Percentiles rank a stretch among this genome's conserved stretches.
phyloP scores from a whole-genome alignment of 1,284 basidiomycete genomes.

The Pisolithus thermaeus region DNA sequence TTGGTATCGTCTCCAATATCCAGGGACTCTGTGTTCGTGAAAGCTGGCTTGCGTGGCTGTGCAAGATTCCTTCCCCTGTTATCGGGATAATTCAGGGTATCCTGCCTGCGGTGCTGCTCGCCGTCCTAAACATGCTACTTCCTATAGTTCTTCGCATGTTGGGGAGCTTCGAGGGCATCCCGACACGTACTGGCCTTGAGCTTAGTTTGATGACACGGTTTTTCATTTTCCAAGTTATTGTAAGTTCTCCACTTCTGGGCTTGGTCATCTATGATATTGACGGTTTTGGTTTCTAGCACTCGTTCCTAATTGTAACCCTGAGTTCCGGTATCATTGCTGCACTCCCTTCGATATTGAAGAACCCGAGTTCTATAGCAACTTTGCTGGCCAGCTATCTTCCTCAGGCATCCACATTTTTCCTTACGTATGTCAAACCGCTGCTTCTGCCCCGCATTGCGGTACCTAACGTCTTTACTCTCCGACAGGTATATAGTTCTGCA shows the following conservation, averaged over 20 bases:
- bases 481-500: slow-evolving; percentile 60
- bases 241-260: slow-evolving; percentile 34
- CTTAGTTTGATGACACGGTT: slow-evolving; percentile 87
- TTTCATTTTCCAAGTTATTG: slow-evolving; percentile 89
- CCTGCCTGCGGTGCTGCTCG: slow-evolving; percentile 79
- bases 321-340: slow-evolving; percentile 76
- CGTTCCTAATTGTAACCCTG: slow-evolving; percentile 84
- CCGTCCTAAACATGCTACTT: slow-evolving; percentile 87
- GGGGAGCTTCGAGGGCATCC: slow-evolving; percentile 76
- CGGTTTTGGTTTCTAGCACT: slow-evolving; percentile 48
- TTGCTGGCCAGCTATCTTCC: slow-evolving; percentile 77
- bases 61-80: slow-evolving; percentile 53
- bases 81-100: slow-evolving; percentile 90
- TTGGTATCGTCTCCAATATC: slow-evolving; percentile 84
- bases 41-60: slow-evolving; percentile 81
- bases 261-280: not conserved
- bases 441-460: not conserved
- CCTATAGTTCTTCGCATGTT: slow-evolving; percentile 82
- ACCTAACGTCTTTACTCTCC: not conserved
- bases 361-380: slow-evolving; percentile 58
- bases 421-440: slow-evolving; percentile 55
- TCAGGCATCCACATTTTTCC: slow-evolving; percentile 87
- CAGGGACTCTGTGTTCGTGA: slow-evolving; percentile 60
- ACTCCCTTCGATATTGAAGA: slow-evolving; percentile 53
- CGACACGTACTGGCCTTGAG: slow-evolving; percentile 78